A percentile compares a stretch with the other conserved stretches of the same genome.
phyloP scores from a whole-genome alignment of 2,329 filamentous ascomycete genomes.

The Albophoma yamanashiensis region DNA sequence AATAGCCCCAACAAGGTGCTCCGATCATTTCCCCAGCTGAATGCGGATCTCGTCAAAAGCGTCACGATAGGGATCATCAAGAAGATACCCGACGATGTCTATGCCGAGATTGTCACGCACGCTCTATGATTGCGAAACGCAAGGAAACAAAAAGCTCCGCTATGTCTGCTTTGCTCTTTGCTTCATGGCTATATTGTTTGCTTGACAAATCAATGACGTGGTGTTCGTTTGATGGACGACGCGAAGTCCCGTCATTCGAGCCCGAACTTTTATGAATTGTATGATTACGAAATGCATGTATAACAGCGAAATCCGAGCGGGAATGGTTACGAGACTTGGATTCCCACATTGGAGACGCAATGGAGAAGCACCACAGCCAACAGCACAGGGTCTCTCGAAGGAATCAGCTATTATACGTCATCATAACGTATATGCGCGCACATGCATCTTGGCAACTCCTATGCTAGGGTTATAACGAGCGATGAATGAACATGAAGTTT shows the following conservation, averaged over 20 bases:
- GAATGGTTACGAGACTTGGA: too few species aligned
- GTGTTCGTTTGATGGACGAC: neutral
- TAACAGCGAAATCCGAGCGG: neutral
- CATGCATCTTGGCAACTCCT: neutral
- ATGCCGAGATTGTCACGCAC: conserved; percentile 80
- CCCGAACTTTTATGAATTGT: neutral
- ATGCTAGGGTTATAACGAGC: neutral
- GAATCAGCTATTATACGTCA: too few species aligned
- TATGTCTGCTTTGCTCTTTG: neutral
- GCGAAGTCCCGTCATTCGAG: neutral
- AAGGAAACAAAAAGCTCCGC: neutral
- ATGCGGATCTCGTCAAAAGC: conserved; percentile 74
- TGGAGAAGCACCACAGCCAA: neutral
- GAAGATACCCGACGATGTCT: conserved; percentile 84
- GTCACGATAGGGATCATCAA: conserved; percentile 78
- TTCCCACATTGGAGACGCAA: neutral
- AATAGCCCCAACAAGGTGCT: conserved; percentile 80
- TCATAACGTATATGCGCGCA: neutral
- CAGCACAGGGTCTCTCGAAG: neutral
- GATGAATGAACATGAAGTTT: neutral
- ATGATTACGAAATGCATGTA: conserved; percentile 1
- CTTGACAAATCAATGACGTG: neutral
- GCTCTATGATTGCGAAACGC: conserved; percentile 44
- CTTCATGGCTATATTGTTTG: neutral
- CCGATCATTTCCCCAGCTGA: conserved; percentile 74